Percentiles rank a stretch among this genome's conserved stretches.
Conservation (phyloP, 2,329 filamentous ascomycete species). For the Paracamarosporium sp. region DNA sequence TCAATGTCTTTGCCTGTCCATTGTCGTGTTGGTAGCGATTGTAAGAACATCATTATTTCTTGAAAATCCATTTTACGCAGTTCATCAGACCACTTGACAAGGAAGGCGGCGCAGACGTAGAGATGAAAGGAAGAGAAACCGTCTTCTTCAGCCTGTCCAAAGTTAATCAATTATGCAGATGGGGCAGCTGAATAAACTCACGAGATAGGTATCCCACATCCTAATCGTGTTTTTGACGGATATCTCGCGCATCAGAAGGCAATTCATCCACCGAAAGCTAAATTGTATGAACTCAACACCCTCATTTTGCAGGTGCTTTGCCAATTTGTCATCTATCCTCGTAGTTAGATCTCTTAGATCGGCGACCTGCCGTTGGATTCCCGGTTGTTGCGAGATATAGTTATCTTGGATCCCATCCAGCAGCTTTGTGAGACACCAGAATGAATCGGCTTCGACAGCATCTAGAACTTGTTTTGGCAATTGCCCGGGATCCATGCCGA, state of each 20-base stretch:
- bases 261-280: slow-evolving; percentile 99
- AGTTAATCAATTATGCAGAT: slow-evolving; percentile 14
- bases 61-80: slow-evolving; percentile 97
- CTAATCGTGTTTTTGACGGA: slow-evolving; percentile 95
- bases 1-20: slow-evolving; percentile 99
- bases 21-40: slow-evolving; percentile 86
- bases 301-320: slow-evolving; percentile 88
- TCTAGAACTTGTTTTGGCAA: slow-evolving; percentile 89
- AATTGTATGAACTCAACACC: slow-evolving; percentile 99
- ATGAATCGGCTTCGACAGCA: slow-evolving; percentile 95
- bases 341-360: slow-evolving; percentile 89
- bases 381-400: slow-evolving; percentile 96
- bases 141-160: slow-evolving; percentile 86
- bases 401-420: slow-evolving; percentile 99
- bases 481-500: slow-evolving; percentile 95
- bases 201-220: slow-evolving; percentile 99
- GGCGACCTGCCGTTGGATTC: slow-evolving; percentile 91
- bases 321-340: slow-evolving; percentile 82
- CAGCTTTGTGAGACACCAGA: slow-evolving; percentile 97
- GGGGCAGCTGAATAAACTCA: slow-evolving; percentile 54
- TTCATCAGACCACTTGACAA: slow-evolving; percentile 98
- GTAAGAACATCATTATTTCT: slow-evolving; percentile 99
- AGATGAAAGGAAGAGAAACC: slow-evolving; percentile 98
- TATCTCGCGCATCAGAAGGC: slow-evolving; percentile 95
- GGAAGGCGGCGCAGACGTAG: slow-evolving; percentile 96